These are phyloP conservation scores for Choricystis sp. DNA, from an alignment of 139 green algal genomes.

Conservation along the genomic window DNA sequence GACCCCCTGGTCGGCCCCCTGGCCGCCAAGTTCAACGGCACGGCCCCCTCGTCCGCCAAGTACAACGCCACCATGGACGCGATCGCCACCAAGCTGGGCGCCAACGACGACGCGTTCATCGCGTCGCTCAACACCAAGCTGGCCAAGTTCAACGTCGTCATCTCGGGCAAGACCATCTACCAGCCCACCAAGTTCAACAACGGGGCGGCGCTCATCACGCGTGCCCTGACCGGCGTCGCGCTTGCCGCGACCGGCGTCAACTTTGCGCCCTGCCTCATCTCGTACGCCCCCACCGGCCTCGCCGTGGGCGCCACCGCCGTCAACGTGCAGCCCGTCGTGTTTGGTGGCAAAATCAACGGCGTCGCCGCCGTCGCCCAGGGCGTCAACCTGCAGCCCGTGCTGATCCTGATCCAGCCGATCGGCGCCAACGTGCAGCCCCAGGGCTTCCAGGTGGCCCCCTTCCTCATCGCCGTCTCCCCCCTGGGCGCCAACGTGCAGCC, in stretches of 20 bases:
- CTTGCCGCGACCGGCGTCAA: not conserved
- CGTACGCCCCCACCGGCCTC: not conserved
- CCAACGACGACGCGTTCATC: not conserved
- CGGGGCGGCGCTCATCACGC: not conserved
- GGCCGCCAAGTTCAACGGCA: not conserved
- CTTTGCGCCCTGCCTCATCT: not conserved
- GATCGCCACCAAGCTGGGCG: not conserved
- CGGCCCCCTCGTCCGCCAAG: not conserved
- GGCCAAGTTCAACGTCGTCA: not conserved
- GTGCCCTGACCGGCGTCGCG: not conserved
- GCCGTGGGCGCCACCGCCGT: not conserved
- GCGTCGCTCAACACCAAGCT: not conserved
- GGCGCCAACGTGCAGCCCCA: not conserved
- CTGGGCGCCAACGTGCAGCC: not conserved
- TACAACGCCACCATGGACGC: not conserved
- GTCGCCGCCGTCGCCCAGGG: not conserved
- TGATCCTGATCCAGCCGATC: not conserved
- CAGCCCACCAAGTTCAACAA: not conserved
- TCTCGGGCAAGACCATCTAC: not conserved
- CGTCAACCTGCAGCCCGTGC: not conserved
- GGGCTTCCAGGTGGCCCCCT: not conserved
- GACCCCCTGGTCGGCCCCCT: not conserved
- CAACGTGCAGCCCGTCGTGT: not conserved
- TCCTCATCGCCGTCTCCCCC: not conserved
- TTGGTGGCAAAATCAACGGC: not conserved